Evolutionary conservation across 306 rosid genomes (phyloP).

Genomic region (Lupinus albus): DNA sequence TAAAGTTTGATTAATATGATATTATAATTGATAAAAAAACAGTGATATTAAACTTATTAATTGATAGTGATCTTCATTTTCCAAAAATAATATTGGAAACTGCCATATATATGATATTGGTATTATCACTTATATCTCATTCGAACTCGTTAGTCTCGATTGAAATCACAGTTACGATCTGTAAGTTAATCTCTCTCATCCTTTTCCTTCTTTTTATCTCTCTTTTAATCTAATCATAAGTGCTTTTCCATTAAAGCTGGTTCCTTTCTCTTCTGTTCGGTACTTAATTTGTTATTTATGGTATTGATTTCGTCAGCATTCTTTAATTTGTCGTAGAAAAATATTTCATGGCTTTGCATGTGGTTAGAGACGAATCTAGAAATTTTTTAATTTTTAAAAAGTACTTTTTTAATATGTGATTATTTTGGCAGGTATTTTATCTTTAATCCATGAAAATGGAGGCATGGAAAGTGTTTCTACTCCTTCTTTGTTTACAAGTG

Average conservation of each 20-base stretch:
- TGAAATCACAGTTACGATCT: too few relatives aligned
- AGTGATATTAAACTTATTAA: too few relatives aligned
- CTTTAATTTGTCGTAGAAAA: not conserved
- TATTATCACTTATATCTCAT: too few relatives aligned
- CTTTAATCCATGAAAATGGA: conserved; percentile 54
- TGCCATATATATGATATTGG: too few relatives aligned
- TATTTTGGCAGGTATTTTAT: conserved; percentile 38
- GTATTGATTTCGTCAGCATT: not conserved
- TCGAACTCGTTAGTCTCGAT: too few relatives aligned
- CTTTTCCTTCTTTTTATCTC: too few relatives aligned
- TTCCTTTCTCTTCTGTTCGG: not conserved
- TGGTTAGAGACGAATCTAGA: not conserved
- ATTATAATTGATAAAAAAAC: too few relatives aligned
- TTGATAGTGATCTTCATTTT: too few relatives aligned
- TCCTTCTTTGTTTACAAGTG: conserved; percentile 54
- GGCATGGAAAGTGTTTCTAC: conserved; percentile 43
- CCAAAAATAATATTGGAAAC: too few relatives aligned
- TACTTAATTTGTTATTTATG: not conserved
- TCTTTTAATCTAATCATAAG: not conserved
- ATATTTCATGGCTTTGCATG: not conserved
- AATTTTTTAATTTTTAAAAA: too few relatives aligned
- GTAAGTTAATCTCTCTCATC: too few relatives aligned
- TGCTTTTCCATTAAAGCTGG: not conserved
- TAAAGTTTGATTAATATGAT: too few relatives aligned
- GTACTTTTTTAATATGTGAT: conserved; percentile 3